Evolutionary conservation across 1,139 yeast genomes (phyloP).

Genomic region (Geotrichum histeridarum): DNA sequence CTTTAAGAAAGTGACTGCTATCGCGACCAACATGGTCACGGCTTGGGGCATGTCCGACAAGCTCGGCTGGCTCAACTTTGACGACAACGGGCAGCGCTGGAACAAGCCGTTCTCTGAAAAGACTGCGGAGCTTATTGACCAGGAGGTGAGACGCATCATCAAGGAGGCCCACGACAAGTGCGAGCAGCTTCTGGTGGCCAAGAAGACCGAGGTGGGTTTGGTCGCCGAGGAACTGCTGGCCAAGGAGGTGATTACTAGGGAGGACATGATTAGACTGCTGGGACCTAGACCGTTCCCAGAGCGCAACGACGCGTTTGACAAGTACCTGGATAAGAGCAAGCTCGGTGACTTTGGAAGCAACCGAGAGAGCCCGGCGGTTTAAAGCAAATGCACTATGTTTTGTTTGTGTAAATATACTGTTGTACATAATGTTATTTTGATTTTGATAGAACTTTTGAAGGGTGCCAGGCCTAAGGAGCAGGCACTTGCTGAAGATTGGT

Average conservation of each 20-base stretch:
- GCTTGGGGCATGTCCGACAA: conserved; percentile 84
- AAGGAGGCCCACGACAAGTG: conserved; percentile 71
- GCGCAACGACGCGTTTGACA: conserved; percentile 88
- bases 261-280: conserved; percentile 78
- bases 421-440: conserved; percentile 1
- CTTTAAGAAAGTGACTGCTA: conserved; percentile 86
- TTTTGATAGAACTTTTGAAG: not conserved
- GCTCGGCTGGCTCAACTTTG: conserved; percentile 79
- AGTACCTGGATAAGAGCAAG: conserved; percentile 44
- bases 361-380: conserved; percentile 5
- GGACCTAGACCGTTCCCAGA: conserved; percentile 88
- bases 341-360: conserved; percentile 18
- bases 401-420: not conserved
- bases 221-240: conserved; percentile 81
- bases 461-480: not conserved
- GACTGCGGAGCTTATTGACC: conserved; percentile 73
- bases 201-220: conserved; percentile 63
- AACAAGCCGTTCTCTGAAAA: conserved; percentile 90
- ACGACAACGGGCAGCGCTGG: conserved; percentile 51
- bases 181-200: conserved; percentile 56
- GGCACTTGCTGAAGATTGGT: not conserved
- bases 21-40: conserved; percentile 90
- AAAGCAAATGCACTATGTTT: not conserved
- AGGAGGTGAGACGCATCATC: conserved; percentile 77
- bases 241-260: conserved; percentile 84